phyloP scores from a whole-genome alignment of 2,329 filamentous ascomycete genomes.

The Tothia fuscella region DNA sequence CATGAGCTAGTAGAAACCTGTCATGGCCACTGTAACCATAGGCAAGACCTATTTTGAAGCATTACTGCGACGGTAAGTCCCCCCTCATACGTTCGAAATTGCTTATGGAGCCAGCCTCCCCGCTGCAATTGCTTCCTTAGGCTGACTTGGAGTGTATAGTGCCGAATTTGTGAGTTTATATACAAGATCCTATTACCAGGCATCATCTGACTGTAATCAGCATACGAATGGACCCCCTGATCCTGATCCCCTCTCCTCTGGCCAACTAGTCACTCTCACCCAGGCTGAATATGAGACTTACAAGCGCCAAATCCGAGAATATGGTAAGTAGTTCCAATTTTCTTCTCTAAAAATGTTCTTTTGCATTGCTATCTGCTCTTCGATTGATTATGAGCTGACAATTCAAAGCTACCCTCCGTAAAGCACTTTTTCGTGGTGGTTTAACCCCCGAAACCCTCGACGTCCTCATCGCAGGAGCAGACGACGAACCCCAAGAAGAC shows the following conservation, averaged over 20 bases:
- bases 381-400: neutral
- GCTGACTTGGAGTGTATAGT: conserved; percentile 20
- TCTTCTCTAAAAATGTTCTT: too few species aligned
- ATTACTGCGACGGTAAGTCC: conserved; percentile 46
- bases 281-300: conserved; percentile 42
- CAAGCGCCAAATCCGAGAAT: conserved; percentile 30
- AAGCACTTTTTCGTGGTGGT: conserved; percentile 38
- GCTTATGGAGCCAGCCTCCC: neutral
- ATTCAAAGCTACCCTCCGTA: conserved; percentile 32
- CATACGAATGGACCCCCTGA: conserved; percentile 22
- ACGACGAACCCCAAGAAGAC: conserved; percentile 10
- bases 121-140: conserved; percentile 16
- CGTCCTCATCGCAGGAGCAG: conserved; percentile 29
- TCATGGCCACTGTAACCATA: conserved; percentile 36
- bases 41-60: conserved; percentile 50
- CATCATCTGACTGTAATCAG: conserved; percentile 18
- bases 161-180: conserved; percentile 35
- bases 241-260: neutral
- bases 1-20: too few species aligned
- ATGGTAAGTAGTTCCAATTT: conserved; percentile 43
- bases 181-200: neutral
- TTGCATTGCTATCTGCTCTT: neutral
- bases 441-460: conserved; percentile 38
- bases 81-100: neutral
- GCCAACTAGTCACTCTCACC: conserved; percentile 26